These are phyloP conservation scores for Candida albicans DNA, from an alignment of 1,139 yeast species.

Conservation along the genomic window DNA sequence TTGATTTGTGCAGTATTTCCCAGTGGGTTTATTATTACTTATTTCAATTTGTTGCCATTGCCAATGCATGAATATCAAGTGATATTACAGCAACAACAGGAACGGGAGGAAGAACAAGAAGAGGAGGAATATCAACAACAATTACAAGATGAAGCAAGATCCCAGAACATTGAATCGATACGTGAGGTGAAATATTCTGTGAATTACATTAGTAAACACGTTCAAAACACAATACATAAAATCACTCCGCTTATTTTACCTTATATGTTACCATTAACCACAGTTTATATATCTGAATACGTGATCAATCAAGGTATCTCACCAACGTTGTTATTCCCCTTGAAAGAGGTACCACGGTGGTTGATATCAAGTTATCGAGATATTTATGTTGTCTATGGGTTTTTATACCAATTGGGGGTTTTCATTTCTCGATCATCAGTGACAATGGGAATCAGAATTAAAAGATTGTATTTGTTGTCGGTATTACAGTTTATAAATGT, in stretches of 20 bases:
- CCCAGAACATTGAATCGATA: neutral
- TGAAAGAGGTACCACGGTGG: slow-evolving; percentile 62
- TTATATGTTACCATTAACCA: slow-evolving; percentile 76
- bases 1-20: slow-evolving; percentile 39
- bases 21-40: slow-evolving; percentile 33
- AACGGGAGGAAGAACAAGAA: slow-evolving; percentile 6
- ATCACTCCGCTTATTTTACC: slow-evolving; percentile 59
- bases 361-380: slow-evolving; percentile 70
- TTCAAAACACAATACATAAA: slow-evolving; percentile 37
- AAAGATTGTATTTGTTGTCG: slow-evolving; percentile 60
- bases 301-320: slow-evolving; percentile 88
- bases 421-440: slow-evolving; percentile 87
- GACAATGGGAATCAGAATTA: slow-evolving; percentile 57
- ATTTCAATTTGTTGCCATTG: slow-evolving; percentile 29
- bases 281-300: slow-evolving; percentile 86
- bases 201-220: slow-evolving; percentile 3
- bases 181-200: neutral
- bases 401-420: slow-evolving; percentile 88
- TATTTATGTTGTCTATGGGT: slow-evolving; percentile 90
- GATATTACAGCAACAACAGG: slow-evolving; percentile 5
- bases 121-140: slow-evolving; percentile 21
- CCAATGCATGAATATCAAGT: slow-evolving; percentile 12
- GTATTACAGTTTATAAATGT: slow-evolving; percentile 70
- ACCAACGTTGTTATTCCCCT: slow-evolving; percentile 79
- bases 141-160: neutral